phyloP scores from a whole-genome alignment of 2,329 filamentous ascomycete genomes.

The Anisogramma anomala region DNA sequence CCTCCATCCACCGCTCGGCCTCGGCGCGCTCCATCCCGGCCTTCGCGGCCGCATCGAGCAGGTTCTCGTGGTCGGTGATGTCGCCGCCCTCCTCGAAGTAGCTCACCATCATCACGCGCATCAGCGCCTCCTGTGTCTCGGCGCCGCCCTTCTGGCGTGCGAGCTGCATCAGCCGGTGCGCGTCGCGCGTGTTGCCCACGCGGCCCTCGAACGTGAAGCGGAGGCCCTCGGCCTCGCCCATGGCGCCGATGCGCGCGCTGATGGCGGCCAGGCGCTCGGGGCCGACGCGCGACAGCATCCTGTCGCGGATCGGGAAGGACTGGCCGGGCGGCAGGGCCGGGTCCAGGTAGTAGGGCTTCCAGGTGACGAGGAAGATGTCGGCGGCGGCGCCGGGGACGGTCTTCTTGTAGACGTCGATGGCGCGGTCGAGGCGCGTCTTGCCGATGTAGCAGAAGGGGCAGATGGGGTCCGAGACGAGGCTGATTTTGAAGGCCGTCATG shows the following conservation, averaged over 20 bases:
- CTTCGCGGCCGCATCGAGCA: conserved; percentile 39
- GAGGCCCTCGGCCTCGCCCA: conserved; percentile 58
- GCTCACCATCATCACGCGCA: conserved; percentile 51
- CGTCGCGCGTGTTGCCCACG: conserved; percentile 67
- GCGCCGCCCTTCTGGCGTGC: conserved; percentile 39
- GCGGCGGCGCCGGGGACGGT: conserved; percentile 43
- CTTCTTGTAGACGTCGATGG: conserved; percentile 55
- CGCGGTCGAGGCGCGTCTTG: conserved; percentile 60
- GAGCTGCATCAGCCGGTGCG: conserved; percentile 65
- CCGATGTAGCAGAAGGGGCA: conserved; percentile 74
- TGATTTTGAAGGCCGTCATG: conserved; percentile 68
- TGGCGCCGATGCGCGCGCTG: conserved; percentile 40
- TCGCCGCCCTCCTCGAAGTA: conserved; percentile 57
- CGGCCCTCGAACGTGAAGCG: conserved; percentile 59
- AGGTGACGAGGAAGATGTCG: conserved; percentile 63
- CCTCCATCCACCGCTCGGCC: conserved; percentile 41
- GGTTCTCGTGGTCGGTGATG: conserved; percentile 44
- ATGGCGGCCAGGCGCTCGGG: conserved; percentile 46
- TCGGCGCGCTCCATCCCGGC: conserved; percentile 43
- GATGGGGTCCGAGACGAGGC: conserved; percentile 69
- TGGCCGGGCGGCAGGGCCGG: conserved; percentile 41
- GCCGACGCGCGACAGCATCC: conserved; percentile 56
- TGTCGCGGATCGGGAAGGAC: conserved; percentile 34
- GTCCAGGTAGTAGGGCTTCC: conserved; percentile 74
- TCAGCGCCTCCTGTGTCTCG: conserved; percentile 43